Conservation (phyloP, 1,284 basidiomycete genomes). For the Dichomitus squalens region DNA sequence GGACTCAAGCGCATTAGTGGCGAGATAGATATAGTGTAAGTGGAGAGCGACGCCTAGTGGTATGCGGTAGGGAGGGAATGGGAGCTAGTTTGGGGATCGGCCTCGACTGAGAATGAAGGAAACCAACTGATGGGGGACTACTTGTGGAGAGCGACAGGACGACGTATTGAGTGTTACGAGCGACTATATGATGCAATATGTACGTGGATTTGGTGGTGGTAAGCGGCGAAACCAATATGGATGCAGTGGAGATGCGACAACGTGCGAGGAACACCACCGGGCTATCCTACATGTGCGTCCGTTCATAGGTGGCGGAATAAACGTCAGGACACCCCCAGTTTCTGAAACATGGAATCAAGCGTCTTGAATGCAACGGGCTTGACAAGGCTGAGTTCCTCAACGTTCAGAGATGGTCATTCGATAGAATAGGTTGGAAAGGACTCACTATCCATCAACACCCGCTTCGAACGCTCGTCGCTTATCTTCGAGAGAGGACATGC, state of each 20-base stretch:
- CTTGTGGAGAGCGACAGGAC: not conserved
- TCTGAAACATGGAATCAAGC: slow-evolving; percentile 84
- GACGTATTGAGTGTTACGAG: not conserved
- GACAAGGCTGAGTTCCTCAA: slow-evolving; percentile 61
- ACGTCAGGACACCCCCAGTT: slow-evolving; percentile 62
- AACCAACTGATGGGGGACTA: not conserved
- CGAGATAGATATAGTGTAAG: slow-evolving; percentile 2
- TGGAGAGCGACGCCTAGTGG: slow-evolving; percentile 1
- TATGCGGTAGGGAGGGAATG: slow-evolving; percentile 8
- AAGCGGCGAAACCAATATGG: not conserved
- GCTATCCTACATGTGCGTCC: slow-evolving; percentile 7
- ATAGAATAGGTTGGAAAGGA: slow-evolving; percentile 21
- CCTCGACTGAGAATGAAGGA: not conserved
- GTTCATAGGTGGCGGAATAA: not conserved
- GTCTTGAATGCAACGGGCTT: slow-evolving; percentile 93
- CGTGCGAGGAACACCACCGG: not conserved
- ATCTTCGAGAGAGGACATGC: slow-evolving; percentile 91
- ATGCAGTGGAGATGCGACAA: not conserved
- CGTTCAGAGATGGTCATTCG: not conserved
- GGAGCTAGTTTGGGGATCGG: not conserved
- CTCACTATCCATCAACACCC: slow-evolving; percentile 94
- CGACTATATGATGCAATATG: not conserved
- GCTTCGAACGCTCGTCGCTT: slow-evolving; percentile 90
- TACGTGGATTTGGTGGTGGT: not conserved
- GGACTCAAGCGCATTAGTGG: not conserved